Evolutionary conservation across 495 filamentous ascomycete genomes (phyloP).

Genomic region (Podospora pseudoanserina): DNA sequence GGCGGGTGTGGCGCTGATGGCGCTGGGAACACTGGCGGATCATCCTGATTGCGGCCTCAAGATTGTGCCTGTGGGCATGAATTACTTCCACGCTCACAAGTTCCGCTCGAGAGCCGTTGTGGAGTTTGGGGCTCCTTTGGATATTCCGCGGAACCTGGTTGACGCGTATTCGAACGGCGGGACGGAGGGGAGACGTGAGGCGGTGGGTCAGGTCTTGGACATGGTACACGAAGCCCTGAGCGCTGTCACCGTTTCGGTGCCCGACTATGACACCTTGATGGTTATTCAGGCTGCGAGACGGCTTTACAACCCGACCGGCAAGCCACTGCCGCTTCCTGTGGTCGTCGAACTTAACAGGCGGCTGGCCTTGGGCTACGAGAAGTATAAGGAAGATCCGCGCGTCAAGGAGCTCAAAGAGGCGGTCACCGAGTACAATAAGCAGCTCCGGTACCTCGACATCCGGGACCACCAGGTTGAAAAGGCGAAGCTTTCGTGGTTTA

Average conservation of each 20-base stretch:
- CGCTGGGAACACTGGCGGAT: conserved; percentile 84
- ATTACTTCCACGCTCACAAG: conserved; percentile 99
- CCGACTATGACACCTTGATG: conserved; percentile 97
- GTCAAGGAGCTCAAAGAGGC: conserved; percentile 74
- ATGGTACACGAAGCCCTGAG: conserved; percentile 80
- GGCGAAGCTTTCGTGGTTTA: conserved; percentile 72
- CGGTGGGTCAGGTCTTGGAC: conserved; percentile 76
- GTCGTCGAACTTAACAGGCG: conserved; percentile 95
- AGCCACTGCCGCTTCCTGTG: conserved; percentile 89
- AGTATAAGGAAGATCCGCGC: conserved; percentile 87
- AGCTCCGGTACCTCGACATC: conserved; percentile 78
- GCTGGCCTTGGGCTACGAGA: conserved; percentile 84
- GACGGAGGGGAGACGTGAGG: conserved; percentile 77
- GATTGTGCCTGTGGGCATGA: conserved; percentile 99
- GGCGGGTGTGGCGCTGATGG: conserved; percentile 98
- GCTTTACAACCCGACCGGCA: conserved; percentile 89
- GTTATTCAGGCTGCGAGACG: conserved; percentile 93
- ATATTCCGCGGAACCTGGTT: conserved; percentile 76
- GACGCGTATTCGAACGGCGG: conserved; percentile 79
- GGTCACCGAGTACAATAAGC: conserved; percentile 82
- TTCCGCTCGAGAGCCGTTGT: conserved; percentile 95
- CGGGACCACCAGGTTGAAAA: conserved; percentile 96
- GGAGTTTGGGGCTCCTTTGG: conserved; percentile 87
- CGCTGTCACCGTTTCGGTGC: conserved; percentile 86
- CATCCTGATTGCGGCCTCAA: conserved; percentile 87